phyloP scores from a whole-genome alignment of 495 filamentous ascomycete genomes.

The Xylona heveae region DNA sequence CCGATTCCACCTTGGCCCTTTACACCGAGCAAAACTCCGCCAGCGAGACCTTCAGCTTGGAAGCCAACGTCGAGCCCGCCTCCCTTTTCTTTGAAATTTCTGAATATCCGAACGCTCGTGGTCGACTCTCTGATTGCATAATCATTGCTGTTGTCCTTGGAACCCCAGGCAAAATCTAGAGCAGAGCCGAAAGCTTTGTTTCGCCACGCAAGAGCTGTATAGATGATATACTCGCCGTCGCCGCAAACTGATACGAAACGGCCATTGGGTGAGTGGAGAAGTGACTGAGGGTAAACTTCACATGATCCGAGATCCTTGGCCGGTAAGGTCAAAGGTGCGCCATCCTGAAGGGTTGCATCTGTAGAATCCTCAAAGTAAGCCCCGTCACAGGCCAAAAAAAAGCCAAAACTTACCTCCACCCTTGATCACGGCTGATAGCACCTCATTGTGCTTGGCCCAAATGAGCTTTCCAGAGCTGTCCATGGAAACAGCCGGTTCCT shows the following conservation, averaged over 20 bases:
- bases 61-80: conserved; percentile 87
- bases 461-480: conserved; percentile 86
- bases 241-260: conserved; percentile 94
- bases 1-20: conserved; percentile 88
- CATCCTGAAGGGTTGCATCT: conserved; percentile 71
- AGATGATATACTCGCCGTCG: conserved; percentile 96
- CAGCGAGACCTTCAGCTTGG: conserved; percentile 77
- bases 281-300: conserved; percentile 88
- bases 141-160: conserved; percentile 95
- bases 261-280: conserved; percentile 91
- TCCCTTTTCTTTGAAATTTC: conserved; percentile 88
- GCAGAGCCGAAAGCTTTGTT: conserved; percentile 95
- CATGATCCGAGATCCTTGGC: conserved; percentile 90
- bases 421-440: conserved; percentile 88
- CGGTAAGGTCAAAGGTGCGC: conserved; percentile 60
- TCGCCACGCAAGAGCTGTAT: conserved; percentile 89
- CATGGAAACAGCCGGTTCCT: conserved; percentile 97
- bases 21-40: conserved; percentile 83
- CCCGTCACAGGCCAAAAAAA: not conserved
- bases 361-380: conserved; percentile 4
- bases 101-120: conserved; percentile 88
- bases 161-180: conserved; percentile 91
- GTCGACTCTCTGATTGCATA: conserved; percentile 89
- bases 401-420: conserved; percentile 34
- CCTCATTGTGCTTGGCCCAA: conserved; percentile 86